Base-by-base conservation (phyloP, 495 filamentous ascomycete genomes). In the Talaromyces liani region DNA sequence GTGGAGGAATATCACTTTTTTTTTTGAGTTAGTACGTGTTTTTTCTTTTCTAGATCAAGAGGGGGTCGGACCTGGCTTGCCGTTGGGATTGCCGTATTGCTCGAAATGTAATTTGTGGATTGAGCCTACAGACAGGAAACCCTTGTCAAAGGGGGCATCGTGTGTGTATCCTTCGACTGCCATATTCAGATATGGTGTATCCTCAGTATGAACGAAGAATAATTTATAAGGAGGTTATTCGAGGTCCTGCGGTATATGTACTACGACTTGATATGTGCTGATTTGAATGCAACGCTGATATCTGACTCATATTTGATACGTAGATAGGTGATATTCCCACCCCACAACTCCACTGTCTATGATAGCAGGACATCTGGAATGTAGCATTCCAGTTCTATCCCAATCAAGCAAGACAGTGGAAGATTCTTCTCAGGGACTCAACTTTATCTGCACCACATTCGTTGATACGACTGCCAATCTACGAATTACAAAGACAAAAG, bases 101-200 rank as follows among this genome's bases (percentile, higher is more conserved):
- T 76, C 75, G 54, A 76, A 81, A 66, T 78, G 70, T 2, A 79
- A 65, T 31, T 63, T 66, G 56, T 81, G 78, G 36, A 80, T 66
- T 16, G 61, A 39, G 41, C 69, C 69, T 18, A 81, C 77, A 49
- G 72, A 53, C 12, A 81, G 65, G 33, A 66, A 59, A 9, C 76
- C 72, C 3, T 60, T 45, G 14, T 75, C 65, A 20, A 71, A 71
- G 29, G 69, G 31, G n/a, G 65, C 64, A 2, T 62, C 51, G 36
- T 70, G 69, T 0, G 29, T 63, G 41, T 71, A 68, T 34, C 67
- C 64, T 9, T 49, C 2, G 6, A 4, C 16, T 18, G 16, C n/a
- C 45, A 49, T 49, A 5, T 4, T 41, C 36, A 41, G 4, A 16
- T 14, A 14, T 36, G 0, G 1, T 36, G 10, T 16, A 5, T n/a